These are phyloP conservation scores for Carex myosuroides DNA, from an alignment of 176 grass and related monocot genomes.

Conservation along the genomic window DNA sequence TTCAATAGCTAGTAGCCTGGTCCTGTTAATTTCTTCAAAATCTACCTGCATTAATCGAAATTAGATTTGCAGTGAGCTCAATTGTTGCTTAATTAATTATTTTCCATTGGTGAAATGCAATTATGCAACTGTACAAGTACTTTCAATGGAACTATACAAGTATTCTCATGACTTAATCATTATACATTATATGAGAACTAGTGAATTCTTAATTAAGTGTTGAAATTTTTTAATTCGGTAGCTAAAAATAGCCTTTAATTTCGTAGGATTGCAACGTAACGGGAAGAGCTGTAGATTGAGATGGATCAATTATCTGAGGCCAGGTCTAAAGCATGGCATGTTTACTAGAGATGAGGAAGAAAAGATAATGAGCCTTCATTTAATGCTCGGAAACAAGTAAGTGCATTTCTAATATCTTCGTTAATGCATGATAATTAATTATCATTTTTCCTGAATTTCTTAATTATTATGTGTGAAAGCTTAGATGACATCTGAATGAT, in stretches of 20 bases:
- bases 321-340: constrained; percentile 78
- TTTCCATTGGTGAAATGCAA: neutral
- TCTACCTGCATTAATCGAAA: neutral
- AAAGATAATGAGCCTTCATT: constrained; percentile 56
- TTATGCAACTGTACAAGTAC: neutral
- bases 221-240: neutral
- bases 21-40: neutral
- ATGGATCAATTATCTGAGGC: constrained; percentile 97
- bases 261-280: constrained; percentile 74
- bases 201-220: neutral
- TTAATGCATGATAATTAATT: neutral
- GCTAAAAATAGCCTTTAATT: constrained; percentile 10
- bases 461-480: neutral
- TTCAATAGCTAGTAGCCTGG: neutral
- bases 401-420: constrained; percentile 12
- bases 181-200: neutral
- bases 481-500: neutral
- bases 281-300: constrained; percentile 97
- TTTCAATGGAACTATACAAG: neutral
- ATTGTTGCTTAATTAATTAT: neutral
- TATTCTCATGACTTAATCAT: neutral
- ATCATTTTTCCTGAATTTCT: neutral
- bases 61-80: neutral
- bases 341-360: constrained; percentile 64
- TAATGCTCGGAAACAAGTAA: constrained; percentile 85